Evolutionary conservation across 257 asterid genomes (phyloP), one percentile per base, ranked within the genome.

Genomic region (Paulownia fortunei): DNA sequence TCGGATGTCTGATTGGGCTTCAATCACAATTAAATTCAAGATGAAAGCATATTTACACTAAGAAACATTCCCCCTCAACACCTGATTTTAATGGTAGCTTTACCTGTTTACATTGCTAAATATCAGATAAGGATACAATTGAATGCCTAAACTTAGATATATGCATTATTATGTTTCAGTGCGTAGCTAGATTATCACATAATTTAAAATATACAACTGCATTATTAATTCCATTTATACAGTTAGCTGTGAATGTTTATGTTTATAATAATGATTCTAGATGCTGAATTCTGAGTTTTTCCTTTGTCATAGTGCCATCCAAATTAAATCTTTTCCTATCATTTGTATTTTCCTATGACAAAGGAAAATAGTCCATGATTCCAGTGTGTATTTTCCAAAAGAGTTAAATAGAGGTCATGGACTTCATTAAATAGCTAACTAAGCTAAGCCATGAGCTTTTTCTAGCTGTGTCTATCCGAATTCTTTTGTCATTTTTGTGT

Each of bases 311-410:
- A 5, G 44, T 77, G 69, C 55, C 16, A 46, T 11, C 5, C 41
- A 32, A 26, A 64, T 46, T 67, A 36, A 64, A 64, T 13, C 13
- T 21, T 36, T 34, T 19, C n/a, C 68, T 6, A 44, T 47, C 62
- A 26, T 60, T 78, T 47, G 66, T 47, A n/a, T 61, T 42, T 59
- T 61, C 30, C 77, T n/a, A n/a, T n/a, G n/a, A n/a, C n/a, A n/a
- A n/a, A n/a, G n/a, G n/a, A n/a, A n/a, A n/a, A n/a, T n/a, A n/a
- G n/a, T n/a, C n/a, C n/a, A 13, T 24, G 4, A 1, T 46, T 16
- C 23, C 46, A 42, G 21, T 8, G 7, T 74, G 36, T 62, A 32
- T 6, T 64, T 62, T 47, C 37, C 42, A 13, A 49, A 19, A 32
- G 63, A 61, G 27, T 18, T 42, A n/a, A n/a, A 59, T 62, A 27